A percentile compares a stretch with the other conserved stretches of the same genome.
phyloP scores from a whole-genome alignment of 371 early-diverging fungal species.

The Rhizopus stolonifer region DNA sequence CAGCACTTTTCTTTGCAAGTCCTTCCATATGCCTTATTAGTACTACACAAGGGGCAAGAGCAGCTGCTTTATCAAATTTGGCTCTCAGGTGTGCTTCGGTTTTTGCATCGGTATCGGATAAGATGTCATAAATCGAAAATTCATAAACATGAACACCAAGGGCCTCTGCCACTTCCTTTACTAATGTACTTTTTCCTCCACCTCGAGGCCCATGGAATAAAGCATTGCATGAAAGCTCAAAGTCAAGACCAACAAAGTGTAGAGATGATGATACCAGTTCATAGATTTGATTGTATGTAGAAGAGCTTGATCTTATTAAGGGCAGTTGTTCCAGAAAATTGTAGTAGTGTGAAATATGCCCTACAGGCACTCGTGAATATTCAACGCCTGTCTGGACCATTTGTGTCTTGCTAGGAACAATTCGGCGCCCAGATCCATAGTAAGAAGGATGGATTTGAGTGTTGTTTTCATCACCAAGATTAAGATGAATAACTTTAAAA shows the following conservation, averaged over 20 bases:
- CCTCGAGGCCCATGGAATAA: constrained; percentile 83
- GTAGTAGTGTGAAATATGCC: constrained; percentile 41
- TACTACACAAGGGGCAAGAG: constrained; percentile 78
- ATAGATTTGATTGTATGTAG: constrained; percentile 40
- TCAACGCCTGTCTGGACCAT: constrained; percentile 69
- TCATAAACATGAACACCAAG: constrained; percentile 78
- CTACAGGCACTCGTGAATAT: constrained; percentile 59
- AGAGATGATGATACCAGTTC: constrained; percentile 69
- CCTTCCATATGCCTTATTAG: constrained; percentile 81
- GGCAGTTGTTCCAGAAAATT: constrained; percentile 33
- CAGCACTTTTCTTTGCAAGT: constrained; percentile 67
- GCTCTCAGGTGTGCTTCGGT: constrained; percentile 71
- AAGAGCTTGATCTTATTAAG: constrained; percentile 24
- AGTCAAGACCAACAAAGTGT: constrained; percentile 69
- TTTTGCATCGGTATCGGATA: constrained; percentile 79
- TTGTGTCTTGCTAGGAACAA: constrained; percentile 60
- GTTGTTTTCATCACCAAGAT: constrained; percentile 12
- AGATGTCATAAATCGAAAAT: constrained; percentile 73
- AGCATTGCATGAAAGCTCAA: constrained; percentile 71
- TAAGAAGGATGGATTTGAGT: constrained; percentile 36
- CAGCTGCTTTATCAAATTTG: constrained; percentile 77
- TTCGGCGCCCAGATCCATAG: constrained; percentile 46
- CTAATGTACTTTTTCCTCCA: constrained; percentile 77
- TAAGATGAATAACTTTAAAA: constrained; percentile 56
- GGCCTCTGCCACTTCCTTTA: constrained; percentile 62